Evolutionary conservation across 352 stramenopile species (phyloP).

Genomic region (Globisporangium okanoganense): DNA sequence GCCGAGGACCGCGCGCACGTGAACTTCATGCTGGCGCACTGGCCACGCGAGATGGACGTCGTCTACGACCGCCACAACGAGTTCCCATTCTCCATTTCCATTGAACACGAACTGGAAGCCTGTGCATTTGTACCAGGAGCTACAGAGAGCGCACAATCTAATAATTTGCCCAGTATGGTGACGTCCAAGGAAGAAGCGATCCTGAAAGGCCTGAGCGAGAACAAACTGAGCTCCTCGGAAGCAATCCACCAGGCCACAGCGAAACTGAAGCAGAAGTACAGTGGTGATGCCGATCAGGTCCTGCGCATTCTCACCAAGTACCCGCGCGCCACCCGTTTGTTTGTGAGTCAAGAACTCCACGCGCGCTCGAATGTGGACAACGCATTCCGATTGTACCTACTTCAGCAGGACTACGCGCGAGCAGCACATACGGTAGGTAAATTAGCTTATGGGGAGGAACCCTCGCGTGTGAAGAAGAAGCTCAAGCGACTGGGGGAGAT

Average conservation of each 20-base stretch:
- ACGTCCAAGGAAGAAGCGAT: slow-evolving; percentile 36
- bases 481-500: slow-evolving; percentile 33
- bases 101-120: slow-evolving; percentile 32
- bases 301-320: slow-evolving; percentile 39
- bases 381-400: slow-evolving; percentile 27
- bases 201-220: slow-evolving; percentile 36
- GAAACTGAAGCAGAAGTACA: slow-evolving; percentile 24
- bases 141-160: background rate
- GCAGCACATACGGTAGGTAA: slow-evolving; percentile 38
- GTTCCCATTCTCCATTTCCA: slow-evolving; percentile 29
- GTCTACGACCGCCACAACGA: slow-evolving; percentile 37
- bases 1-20: slow-evolving; percentile 22
- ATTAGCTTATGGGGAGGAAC: slow-evolving; percentile 40
- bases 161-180: background rate
- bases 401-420: slow-evolving; percentile 23
- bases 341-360: slow-evolving; percentile 35
- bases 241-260: slow-evolving; percentile 39
- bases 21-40: slow-evolving; percentile 47
- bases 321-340: slow-evolving; percentile 36
- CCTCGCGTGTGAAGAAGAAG: slow-evolving; percentile 32
- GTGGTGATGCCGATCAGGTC: slow-evolving; percentile 25
- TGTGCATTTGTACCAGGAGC: background rate
- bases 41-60: slow-evolving; percentile 33
- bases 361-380: slow-evolving; percentile 25
- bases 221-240: slow-evolving; percentile 43